A percentile compares a stretch with the other conserved stretches of the same genome.
These are phyloP conservation scores for Metarhizium guizhouense DNA, from an alignment of 2,329 filamentous ascomycete genomes.

Conservation along the genomic window DNA sequence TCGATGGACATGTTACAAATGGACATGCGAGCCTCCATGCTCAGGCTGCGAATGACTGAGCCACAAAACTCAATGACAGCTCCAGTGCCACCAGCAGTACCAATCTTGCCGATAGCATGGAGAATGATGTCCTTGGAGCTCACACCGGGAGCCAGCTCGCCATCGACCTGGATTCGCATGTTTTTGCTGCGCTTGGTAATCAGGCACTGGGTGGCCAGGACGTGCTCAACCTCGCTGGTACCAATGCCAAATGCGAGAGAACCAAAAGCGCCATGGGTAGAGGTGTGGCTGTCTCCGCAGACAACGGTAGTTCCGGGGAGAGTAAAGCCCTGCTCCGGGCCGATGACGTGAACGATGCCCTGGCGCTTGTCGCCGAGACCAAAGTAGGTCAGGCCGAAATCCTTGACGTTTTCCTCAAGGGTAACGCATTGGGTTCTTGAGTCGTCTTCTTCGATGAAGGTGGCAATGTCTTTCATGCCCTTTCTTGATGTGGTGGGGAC, in stretches of 20 bases:
- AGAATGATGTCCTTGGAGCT: constrained; percentile 95
- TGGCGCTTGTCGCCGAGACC: constrained; percentile 93
- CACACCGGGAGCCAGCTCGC: constrained; percentile 80
- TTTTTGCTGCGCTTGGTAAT: constrained; percentile 96
- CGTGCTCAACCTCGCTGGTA: constrained; percentile 97
- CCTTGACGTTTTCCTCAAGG: constrained; percentile 93
- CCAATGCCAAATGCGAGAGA: constrained; percentile 94
- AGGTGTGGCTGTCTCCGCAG: constrained; percentile 96
- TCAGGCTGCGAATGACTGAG: constrained; percentile 78
- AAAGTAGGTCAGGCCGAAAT: constrained; percentile 95
- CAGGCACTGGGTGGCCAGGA: constrained; percentile 90
- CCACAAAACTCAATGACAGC: constrained; percentile 97
- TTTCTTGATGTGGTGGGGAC: constrained; percentile 87
- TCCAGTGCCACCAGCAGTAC: constrained; percentile 89
- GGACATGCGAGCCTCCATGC: constrained; percentile 97
- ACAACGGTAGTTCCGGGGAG: constrained; percentile 94
- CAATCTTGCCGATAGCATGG: constrained; percentile 86
- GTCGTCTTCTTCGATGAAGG: constrained; percentile 92
- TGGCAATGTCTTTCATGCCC: constrained; percentile 84
- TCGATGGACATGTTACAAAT: constrained; percentile 99
- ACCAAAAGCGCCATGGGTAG: constrained; percentile 94
- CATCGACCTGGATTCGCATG: constrained; percentile 95
- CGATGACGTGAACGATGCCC: constrained; percentile 97
- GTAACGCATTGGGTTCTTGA: constrained; percentile 91
- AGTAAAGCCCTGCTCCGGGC: constrained; percentile 97